These are phyloP conservation scores for Plectosphaerella sp. DNA, from an alignment of 2,329 filamentous ascomycete genomes.

Conservation along the genomic window DNA sequence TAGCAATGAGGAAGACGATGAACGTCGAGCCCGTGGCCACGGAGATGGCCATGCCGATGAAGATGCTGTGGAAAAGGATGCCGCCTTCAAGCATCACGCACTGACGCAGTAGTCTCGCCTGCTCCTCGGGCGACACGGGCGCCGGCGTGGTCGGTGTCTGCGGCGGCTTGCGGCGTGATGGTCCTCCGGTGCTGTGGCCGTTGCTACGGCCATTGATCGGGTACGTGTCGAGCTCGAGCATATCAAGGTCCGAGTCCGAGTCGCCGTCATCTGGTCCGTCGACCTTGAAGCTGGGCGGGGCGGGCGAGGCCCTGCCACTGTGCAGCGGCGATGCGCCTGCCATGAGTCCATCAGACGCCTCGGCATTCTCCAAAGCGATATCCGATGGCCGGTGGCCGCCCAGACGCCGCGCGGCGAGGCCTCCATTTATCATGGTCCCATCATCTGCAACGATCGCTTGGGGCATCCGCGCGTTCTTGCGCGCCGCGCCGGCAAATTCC, in stretches of 20 bases:
- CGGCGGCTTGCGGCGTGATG: conserved; percentile 13
- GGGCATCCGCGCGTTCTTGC: neutral
- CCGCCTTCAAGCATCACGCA: conserved; percentile 77
- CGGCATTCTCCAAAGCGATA: conserved; percentile 47
- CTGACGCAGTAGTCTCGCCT: conserved; percentile 66
- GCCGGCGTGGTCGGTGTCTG: conserved; percentile 8
- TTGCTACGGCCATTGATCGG: conserved; percentile 10
- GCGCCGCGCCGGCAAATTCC: conserved; percentile 8
- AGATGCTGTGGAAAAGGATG: conserved; percentile 80
- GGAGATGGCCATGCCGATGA: conserved; percentile 82
- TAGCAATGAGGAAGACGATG: conserved; percentile 73
- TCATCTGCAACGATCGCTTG: neutral
- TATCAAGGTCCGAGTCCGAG: conserved; percentile 54
- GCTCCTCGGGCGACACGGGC: conserved; percentile 44
- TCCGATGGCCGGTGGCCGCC: conserved; percentile 37
- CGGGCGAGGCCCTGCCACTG: conserved; percentile 40
- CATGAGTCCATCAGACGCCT: conserved; percentile 51
- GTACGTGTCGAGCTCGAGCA: conserved; percentile 54
- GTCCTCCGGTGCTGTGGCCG: conserved; percentile 18
- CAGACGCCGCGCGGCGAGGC: conserved; percentile 32
- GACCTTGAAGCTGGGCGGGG: conserved; percentile 12
- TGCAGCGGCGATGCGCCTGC: conserved; percentile 55
- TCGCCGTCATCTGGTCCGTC: conserved; percentile 30
- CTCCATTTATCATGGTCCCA: conserved; percentile 10
- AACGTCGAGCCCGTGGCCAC: conserved; percentile 78